Evolutionary conservation across 2,329 filamentous ascomycete species (phyloP), one percentile per base, ranked within the genome.

Genomic region (Monosporascus sp.): DNA sequence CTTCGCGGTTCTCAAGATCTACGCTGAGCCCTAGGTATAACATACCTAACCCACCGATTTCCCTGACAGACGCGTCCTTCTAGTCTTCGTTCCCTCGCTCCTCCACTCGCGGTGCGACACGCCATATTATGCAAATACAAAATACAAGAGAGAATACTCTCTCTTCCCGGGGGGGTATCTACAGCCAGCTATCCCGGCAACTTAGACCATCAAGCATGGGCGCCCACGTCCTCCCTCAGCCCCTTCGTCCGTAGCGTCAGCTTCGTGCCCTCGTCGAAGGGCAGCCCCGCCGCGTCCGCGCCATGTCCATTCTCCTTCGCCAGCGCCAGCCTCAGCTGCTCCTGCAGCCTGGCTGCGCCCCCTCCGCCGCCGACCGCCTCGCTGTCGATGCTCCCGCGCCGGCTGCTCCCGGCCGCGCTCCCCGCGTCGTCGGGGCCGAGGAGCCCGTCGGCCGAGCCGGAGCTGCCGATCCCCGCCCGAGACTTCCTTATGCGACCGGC

Each of bases 221-320:
- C 60, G 8, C 62, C 67, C 15, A 74, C 66, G 54, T 77, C 74
- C 66, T 83, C 80, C 41, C 80, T 71, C 61, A 83, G 53, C 0
- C 80, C 81, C 62, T 82, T 83, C 0, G 81, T 83, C 52, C 81
- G 66, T 36, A 83, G 58, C 5, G 77, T 80, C 49, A 83, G 69
- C 59, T 74, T 79, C 3, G 69, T 65, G 46, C 73, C 71, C 1
- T 77, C 75, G 0, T 68, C 72, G 66, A 82, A 82, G 3, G 77
- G 76, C 27, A 80, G 54, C 1, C 64, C 58, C 37, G 18, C 50
- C 37, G 6, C 46, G 6, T 34, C 39, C 14, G 31, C 39, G 31
- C 41, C 37, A 7, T 27, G 37, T 24, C 25, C 52, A 17, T 38
- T 48, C 53, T 1, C 58, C 51, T 6, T 49, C 53, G 9, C 54